phyloP scores from a whole-genome alignment of 805 yeast genomes.

The Geotrichum ghanense region DNA sequence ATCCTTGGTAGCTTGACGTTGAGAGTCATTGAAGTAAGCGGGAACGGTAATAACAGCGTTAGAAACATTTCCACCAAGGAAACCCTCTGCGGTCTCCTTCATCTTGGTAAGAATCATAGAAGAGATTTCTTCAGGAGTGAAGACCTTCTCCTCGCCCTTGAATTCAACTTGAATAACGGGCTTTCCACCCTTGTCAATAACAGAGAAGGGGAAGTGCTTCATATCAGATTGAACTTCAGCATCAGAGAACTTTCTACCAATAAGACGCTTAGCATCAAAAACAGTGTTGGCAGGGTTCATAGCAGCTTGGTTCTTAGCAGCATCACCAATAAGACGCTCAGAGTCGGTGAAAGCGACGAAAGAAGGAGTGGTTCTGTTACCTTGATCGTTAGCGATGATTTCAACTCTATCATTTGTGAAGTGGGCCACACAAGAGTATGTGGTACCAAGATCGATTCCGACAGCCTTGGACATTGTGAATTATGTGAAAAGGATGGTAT shows the following conservation, averaged over 20 bases:
- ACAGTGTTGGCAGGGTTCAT: conserved; percentile 88
- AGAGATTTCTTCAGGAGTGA: conserved; percentile 89
- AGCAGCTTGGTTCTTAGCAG: conserved; percentile 96
- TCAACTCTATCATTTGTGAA: conserved; percentile 77
- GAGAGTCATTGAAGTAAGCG: conserved; percentile 93
- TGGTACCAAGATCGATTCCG: conserved; percentile 90
- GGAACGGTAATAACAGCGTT: conserved; percentile 95
- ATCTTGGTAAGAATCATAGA: conserved; percentile 84
- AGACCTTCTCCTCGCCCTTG: conserved; percentile 73
- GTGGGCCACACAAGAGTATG: conserved; percentile 92
- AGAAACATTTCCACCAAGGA: conserved; percentile 68
- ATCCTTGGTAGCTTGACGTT: conserved; percentile 95
- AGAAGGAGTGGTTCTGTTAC: conserved; percentile 94
- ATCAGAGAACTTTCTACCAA: conserved; percentile 71
- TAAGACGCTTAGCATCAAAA: conserved; percentile 88
- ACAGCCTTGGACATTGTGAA: conserved; percentile 36
- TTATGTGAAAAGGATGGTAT: background rate
- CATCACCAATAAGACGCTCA: conserved; percentile 90
- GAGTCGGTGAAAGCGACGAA: conserved; percentile 91
- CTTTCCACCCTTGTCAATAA: conserved; percentile 66
- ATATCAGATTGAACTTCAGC: conserved; percentile 65
- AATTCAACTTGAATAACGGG: conserved; percentile 78
- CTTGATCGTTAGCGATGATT: conserved; percentile 91
- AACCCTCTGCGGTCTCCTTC: conserved; percentile 88
- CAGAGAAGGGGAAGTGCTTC: conserved; percentile 81